Conservation (phyloP, 2,329 filamentous ascomycete species). For the Thelonectria blattea region DNA sequence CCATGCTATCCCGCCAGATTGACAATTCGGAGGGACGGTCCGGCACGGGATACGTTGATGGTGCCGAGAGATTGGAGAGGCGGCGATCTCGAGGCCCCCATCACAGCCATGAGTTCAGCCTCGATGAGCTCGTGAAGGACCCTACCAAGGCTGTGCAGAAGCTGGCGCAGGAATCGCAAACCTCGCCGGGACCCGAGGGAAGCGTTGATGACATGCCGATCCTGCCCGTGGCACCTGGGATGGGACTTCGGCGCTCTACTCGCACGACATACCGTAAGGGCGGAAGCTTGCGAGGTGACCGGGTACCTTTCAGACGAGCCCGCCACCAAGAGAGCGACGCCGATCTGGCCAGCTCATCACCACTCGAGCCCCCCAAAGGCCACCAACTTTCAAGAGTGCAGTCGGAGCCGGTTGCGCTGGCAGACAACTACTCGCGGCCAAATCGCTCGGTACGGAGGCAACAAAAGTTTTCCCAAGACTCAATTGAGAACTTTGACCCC, state of each 20-base stretch:
- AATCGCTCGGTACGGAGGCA: constrained; percentile 54
- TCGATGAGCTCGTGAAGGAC: constrained; percentile 85
- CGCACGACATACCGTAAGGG: constrained; percentile 87
- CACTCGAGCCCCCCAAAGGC: constrained; percentile 54
- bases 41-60: constrained; percentile 76
- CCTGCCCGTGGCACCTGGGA: constrained; percentile 76
- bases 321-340: constrained; percentile 66
- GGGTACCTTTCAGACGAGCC: constrained; percentile 74
- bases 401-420: constrained; percentile 64
- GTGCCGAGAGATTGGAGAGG: constrained; percentile 78
- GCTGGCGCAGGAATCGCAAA: constrained; percentile 63
- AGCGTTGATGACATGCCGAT: constrained; percentile 81
- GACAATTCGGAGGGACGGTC: constrained; percentile 69
- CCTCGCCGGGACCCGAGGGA: constrained; percentile 50
- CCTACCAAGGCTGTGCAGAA: constrained; percentile 74
- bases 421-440: constrained; percentile 64
- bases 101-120: constrained; percentile 65
- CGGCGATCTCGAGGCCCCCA: constrained; percentile 68
- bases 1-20: constrained; percentile 92
- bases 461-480: constrained; percentile 57
- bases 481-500: constrained; percentile 51
- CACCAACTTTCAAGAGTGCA: constrained; percentile 67
- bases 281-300: constrained; percentile 82
- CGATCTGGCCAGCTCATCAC: constrained; percentile 40
- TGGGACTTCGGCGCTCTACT: constrained; percentile 86